phyloP scores from a whole-genome alignment of 106 monocot species.

The Platanthera zijinensis region DNA sequence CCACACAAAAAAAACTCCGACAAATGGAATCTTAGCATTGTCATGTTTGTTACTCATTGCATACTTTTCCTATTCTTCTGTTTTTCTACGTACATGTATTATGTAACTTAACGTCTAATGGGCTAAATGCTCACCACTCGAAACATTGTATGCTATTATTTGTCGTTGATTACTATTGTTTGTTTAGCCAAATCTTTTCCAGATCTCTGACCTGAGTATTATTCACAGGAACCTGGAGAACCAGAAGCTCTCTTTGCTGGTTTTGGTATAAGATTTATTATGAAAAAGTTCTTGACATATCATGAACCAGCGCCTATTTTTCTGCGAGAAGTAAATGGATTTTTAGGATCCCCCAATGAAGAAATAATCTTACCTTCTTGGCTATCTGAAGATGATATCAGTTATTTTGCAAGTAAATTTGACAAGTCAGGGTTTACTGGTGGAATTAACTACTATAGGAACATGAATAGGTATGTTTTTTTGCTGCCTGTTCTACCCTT shows the following conservation, averaged over 20 bases:
- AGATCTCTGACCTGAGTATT: background rate
- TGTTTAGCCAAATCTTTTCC: background rate
- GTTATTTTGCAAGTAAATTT: slow-evolving; percentile 47
- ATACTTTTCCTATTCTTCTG: background rate
- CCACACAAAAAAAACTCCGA: too few species aligned
- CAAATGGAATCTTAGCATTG: too few species aligned
- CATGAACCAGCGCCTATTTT: slow-evolving; percentile 22
- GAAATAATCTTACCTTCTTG: slow-evolving; percentile 31
- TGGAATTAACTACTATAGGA: slow-evolving; percentile 62
- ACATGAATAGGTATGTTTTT: slow-evolving; percentile 42
- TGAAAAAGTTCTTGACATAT: slow-evolving; percentile 43
- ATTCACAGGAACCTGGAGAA: slow-evolving; percentile 30
- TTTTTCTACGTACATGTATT: background rate
- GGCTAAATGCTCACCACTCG: too few species aligned
- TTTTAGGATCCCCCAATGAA: slow-evolving; percentile 7
- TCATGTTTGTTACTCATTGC: too few species aligned
- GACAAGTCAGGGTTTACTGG: slow-evolving; percentile 43
- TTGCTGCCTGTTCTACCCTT: background rate
- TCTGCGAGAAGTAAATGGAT: slow-evolving; percentile 19
- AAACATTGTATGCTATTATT: too few species aligned
- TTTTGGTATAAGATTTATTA: slow-evolving; percentile 16
- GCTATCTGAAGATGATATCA: slow-evolving; percentile 47
- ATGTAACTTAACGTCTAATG: background rate
- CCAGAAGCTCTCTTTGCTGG: slow-evolving; percentile 34
- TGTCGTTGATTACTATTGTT: too few species aligned